Percentiles rank a stretch among this genome's conserved stretches.
These are phyloP conservation scores for Chaetomiaceae sp. DNA, from an alignment of 2,329 filamentous ascomycete genomes.

Conservation along the genomic window DNA sequence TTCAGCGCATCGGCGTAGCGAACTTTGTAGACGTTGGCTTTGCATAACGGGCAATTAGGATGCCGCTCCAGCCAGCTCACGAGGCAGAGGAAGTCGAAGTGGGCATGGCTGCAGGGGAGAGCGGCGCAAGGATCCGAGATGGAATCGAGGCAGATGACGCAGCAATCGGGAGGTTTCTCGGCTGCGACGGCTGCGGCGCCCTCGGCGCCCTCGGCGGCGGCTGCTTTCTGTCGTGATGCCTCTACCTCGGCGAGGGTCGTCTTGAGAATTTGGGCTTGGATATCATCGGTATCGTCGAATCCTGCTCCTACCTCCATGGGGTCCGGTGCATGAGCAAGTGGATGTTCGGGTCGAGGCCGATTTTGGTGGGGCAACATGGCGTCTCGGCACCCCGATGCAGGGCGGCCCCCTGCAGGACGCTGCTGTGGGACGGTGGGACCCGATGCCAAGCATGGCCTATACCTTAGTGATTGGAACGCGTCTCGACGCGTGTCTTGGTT, in stretches of 20 bases:
- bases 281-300: slow-evolving; percentile 30
- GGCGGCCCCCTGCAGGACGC: no score
- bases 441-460: slow-evolving; percentile 1
- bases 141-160: slow-evolving; percentile 81
- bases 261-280: slow-evolving; percentile 41
- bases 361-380: neutral
- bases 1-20: slow-evolving; percentile 44
- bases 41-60: slow-evolving; percentile 76
- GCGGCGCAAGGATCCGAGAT: slow-evolving; percentile 69
- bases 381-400: no score
- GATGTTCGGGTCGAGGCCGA: neutral
- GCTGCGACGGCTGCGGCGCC: no score
- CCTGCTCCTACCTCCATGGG: slow-evolving; percentile 30
- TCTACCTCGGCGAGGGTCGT: slow-evolving; percentile 43
- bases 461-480: neutral
- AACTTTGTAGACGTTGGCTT: slow-evolving; percentile 51
- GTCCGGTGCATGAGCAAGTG: neutral
- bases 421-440: neutral
- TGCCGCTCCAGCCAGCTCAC: slow-evolving; percentile 74
- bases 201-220: no score
- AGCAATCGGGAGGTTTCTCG: slow-evolving; percentile 46
- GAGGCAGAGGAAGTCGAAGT: slow-evolving; percentile 84
- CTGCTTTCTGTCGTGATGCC: slow-evolving; percentile 23
- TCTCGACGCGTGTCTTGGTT: slow-evolving; percentile 8
- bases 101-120: slow-evolving; percentile 70